Conservation (phyloP, 2,329 filamentous ascomycete species). For the Stromatinia cepivora region DNA sequence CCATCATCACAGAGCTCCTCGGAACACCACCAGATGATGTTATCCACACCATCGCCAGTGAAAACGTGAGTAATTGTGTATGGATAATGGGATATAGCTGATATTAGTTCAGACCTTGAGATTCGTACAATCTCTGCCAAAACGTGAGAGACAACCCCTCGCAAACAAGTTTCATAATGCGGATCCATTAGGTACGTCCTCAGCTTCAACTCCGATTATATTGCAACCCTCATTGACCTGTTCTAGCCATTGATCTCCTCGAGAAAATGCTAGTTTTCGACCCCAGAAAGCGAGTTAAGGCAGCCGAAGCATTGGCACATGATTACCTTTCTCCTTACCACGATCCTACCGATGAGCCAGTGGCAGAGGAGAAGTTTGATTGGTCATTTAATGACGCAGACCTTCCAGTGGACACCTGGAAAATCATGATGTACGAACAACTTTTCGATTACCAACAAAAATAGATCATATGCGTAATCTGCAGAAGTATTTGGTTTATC, state of each 20-base stretch:
- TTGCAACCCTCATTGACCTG: constrained; percentile 35
- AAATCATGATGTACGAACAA: constrained; percentile 93
- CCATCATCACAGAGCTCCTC: constrained; percentile 96
- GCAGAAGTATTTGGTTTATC: constrained; percentile 12
- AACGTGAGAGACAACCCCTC: constrained; percentile 86
- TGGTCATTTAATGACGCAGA: constrained; percentile 99
- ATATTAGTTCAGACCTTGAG: constrained; percentile 69
- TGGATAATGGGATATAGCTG: constrained; percentile 32
- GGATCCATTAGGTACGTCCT: constrained; percentile 73
- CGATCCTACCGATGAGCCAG: constrained; percentile 93
- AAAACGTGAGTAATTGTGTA: constrained; percentile 67
- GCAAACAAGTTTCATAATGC: constrained; percentile 93
- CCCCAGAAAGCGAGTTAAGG: constrained; percentile 91
- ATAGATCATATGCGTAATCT: constrained; percentile 16
- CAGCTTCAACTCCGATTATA: constrained; percentile 9
- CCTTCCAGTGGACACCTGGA: constrained; percentile 98
- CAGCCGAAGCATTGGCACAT: constrained; percentile 81
- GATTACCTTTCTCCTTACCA: constrained; percentile 96
- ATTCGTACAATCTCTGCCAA: constrained; percentile 96
- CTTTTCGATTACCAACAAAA: constrained; percentile 36
- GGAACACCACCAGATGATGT: constrained; percentile 97
- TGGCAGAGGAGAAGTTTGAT: constrained; percentile 96
- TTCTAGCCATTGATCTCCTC: constrained; percentile 81
- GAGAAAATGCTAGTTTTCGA: constrained; percentile 98
- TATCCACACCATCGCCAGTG: constrained; percentile 96